Evolutionary conservation across 345 rosid genomes (phyloP), one percentile per base, ranked within the genome.

Genomic region (Chamaenerion angustifolium): DNA sequence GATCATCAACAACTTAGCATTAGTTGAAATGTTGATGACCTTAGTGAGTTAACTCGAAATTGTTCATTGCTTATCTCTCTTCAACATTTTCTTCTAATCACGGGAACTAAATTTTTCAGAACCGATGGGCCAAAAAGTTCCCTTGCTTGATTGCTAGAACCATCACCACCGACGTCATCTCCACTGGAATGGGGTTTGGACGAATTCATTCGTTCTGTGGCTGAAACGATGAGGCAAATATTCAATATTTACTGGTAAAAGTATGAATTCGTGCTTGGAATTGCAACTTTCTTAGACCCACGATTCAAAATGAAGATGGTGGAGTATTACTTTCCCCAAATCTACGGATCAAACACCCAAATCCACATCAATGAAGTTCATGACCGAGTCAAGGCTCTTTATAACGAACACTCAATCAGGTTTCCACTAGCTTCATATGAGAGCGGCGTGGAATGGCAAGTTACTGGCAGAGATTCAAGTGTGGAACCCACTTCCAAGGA

Each of bases 271-370:
- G 71, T 76, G 51, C 64, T 83, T 52, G 93, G 89, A 46, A 73
- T 83, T 40, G 82, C 93, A 3, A 77, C 83, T 37, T 76, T 83
- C 72, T 60, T 86, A 65, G 95, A 86, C 67, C 93, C 95, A 15
- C 72, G 89, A 14, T 86, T 75, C 69, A 86, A 86, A 65, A 71
- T 86, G 86, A 86, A 76, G 76, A 59, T 86, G 57, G 75, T 80
- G 42, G 89, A 83, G 49, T 83, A 83, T 58, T 86, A 86, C 59
- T 83, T 80, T 49, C 79, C 83, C 1, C 76, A 68, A 54, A 60
- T 86, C 17, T 86, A 78, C 45, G 84, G 75, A 10, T 58, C 49
- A 16, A 65, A 72, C 65, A 70, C 82, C 46, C 71, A 70, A 12
- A 77, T 68, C 65, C 71, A 69, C 43, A 68, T 82, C 0, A 76